phyloP scores from a whole-genome alignment of 805 yeast genomes.

The Maudiozyma saulgeensis region DNA sequence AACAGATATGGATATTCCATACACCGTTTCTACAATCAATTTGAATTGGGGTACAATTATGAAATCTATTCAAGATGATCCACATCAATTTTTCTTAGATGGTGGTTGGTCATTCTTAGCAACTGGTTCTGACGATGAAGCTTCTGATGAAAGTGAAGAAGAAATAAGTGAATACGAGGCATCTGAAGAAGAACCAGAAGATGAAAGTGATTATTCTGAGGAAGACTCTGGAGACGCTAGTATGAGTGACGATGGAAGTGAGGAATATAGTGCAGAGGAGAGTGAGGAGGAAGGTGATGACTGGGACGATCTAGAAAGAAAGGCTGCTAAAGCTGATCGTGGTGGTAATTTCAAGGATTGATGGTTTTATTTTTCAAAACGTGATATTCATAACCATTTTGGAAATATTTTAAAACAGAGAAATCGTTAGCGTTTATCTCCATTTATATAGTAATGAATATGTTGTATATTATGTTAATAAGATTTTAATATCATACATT shows the following conservation, averaged over 20 bases:
- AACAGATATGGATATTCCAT: slow-evolving; percentile 94
- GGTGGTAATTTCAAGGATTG: slow-evolving; percentile 21
- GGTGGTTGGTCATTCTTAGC: slow-evolving; percentile 97
- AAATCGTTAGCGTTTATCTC: too few species aligned
- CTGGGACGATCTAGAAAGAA: slow-evolving; percentile 33
- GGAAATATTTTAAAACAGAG: too few species aligned
- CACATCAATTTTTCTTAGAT: slow-evolving; percentile 83
- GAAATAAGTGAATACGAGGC: slow-evolving; percentile 43
- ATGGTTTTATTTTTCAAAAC: neutral
- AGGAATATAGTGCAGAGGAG: slow-evolving; percentile 20
- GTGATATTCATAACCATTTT: too few species aligned
- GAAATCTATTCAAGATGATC: slow-evolving; percentile 88
- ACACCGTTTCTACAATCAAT: slow-evolving; percentile 89
- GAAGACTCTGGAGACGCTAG: slow-evolving; percentile 31
- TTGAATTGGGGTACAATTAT: slow-evolving; percentile 92
- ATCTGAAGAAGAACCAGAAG: slow-evolving; percentile 35
- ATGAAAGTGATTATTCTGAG: slow-evolving; percentile 33
- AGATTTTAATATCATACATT: neutral
- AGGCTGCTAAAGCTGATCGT: slow-evolving; percentile 33
- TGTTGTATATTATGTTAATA: neutral
- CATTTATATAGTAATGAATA: neutral
- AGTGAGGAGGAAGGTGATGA: slow-evolving; percentile 32
- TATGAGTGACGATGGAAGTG: slow-evolving; percentile 28
- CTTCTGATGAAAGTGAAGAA: slow-evolving; percentile 59
- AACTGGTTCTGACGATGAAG: slow-evolving; percentile 75